Conservation (phyloP, 352 stramenopile species). For the Globisporangium nagaii region DNA sequence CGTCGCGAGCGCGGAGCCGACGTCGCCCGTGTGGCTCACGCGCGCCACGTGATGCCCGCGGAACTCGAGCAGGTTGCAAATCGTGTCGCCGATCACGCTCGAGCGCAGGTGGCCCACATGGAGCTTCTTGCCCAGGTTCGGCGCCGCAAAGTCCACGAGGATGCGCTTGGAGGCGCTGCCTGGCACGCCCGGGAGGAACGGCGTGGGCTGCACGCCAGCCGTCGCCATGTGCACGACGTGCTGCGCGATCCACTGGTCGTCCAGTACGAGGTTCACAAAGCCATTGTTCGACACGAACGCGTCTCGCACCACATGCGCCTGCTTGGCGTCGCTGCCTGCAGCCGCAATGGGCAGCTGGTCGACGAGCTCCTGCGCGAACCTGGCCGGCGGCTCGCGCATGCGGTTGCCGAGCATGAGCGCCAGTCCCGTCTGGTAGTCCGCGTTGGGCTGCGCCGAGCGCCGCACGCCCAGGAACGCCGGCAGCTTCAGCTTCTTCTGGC, state of each 20-base stretch:
- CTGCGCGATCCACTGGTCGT: conserved; percentile 62
- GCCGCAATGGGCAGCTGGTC: conserved; percentile 8
- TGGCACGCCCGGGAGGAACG: neutral
- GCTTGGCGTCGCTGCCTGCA: too few species aligned
- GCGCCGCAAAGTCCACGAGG: conserved; percentile 78
- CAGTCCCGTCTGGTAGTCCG: conserved; percentile 77
- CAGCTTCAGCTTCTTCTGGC: conserved; percentile 16
- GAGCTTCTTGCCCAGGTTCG: conserved; percentile 84
- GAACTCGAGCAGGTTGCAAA: conserved; percentile 81
- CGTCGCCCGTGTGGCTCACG: conserved; percentile 74
- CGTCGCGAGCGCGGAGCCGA: conserved; percentile 72
- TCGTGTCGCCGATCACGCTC: conserved; percentile 72
- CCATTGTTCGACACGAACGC: conserved; percentile 60
- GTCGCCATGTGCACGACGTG: conserved; percentile 61
- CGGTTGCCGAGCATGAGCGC: conserved; percentile 53
- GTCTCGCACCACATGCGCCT: conserved; percentile 18
- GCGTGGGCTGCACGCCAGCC: conserved; percentile 1
- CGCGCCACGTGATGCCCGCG: conserved; percentile 60
- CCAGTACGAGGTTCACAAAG: conserved; percentile 77
- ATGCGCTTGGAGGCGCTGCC: conserved; percentile 20
- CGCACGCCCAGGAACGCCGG: conserved; percentile 51
- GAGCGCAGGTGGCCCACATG: conserved; percentile 81
- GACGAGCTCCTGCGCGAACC: conserved; percentile 34
- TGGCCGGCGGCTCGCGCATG: conserved; percentile 26
- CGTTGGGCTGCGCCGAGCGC: conserved; percentile 49